These are phyloP conservation scores for Talaromyces stipitatus DNA, from an alignment of 495 filamentous ascomycete genomes.

Conservation along the genomic window DNA sequence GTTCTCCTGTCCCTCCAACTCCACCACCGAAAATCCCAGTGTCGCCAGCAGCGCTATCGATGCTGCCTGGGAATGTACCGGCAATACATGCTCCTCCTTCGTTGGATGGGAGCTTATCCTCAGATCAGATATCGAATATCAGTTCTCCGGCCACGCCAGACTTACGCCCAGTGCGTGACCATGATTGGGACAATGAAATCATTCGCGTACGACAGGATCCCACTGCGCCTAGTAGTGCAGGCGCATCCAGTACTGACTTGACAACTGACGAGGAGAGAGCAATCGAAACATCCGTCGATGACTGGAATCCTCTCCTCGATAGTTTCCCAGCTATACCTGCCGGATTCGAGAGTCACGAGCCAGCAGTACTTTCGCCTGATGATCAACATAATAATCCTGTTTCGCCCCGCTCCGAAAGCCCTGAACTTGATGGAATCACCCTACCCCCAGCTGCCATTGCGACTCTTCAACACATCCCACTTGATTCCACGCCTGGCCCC, in stretches of 20 bases:
- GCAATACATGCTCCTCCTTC: constrained; percentile 75
- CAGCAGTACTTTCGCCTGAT: constrained; percentile 8
- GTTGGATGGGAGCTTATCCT: constrained; percentile 78
- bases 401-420: constrained; percentile 20
- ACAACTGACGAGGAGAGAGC: constrained; percentile 21
- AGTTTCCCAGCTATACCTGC: constrained; percentile 28
- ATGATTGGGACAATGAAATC: constrained; percentile 30
- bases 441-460: constrained; percentile 71
- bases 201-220: constrained; percentile 15
- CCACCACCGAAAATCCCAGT: constrained; percentile 70
- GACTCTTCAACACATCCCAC: constrained; percentile 67
- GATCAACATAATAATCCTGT: not conserved
- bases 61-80: constrained; percentile 61
- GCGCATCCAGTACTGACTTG: constrained; percentile 13
- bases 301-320: constrained; percentile 33
- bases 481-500: constrained; percentile 40
- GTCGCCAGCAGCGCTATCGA: constrained; percentile 62
- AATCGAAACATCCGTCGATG: constrained; percentile 26
- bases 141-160: constrained; percentile 78
- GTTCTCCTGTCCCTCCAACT: constrained; percentile 67
- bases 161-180: constrained; percentile 48
- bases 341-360: constrained; percentile 9
- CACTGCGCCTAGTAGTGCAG: constrained; percentile 13
- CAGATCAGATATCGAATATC: constrained; percentile 71
- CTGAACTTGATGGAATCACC: constrained; percentile 58